These are phyloP conservation scores for Neoboletus magnificus DNA, from an alignment of 768 basidiomycete genomes.

Conservation along the genomic window DNA sequence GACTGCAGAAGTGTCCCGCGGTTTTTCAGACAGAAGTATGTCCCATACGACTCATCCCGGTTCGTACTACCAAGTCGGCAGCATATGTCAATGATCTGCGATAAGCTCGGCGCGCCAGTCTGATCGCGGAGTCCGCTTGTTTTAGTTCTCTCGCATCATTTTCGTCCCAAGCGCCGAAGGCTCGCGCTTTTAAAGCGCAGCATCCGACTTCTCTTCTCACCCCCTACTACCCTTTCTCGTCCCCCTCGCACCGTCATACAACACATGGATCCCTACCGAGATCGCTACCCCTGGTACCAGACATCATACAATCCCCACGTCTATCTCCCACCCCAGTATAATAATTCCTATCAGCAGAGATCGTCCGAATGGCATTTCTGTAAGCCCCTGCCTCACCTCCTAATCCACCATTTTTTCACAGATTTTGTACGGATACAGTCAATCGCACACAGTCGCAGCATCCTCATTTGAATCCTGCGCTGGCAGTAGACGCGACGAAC, in stretches of 20 bases:
- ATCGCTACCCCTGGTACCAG: constrained; percentile 22
- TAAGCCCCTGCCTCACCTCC: constrained; percentile 1
- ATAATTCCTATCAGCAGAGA: constrained; percentile 10
- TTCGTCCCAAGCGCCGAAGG: constrained; percentile 6
- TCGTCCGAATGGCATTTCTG: constrained; percentile 16
- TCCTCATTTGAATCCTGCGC: constrained; percentile 50
- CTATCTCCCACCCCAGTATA: constrained; percentile 24
- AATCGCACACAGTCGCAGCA: constrained; percentile 37
- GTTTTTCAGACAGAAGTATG: not conserved
- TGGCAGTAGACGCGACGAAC: constrained; percentile 50
- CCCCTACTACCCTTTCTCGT: not conserved
- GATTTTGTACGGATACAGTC: constrained; percentile 4
- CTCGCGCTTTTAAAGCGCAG: constrained; percentile 8
- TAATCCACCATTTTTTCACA: not conserved
- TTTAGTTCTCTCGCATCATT: constrained; percentile 2
- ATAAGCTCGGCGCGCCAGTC: not conserved
- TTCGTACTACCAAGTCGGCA: not conserved
- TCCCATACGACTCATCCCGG: not conserved
- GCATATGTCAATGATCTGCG: not conserved
- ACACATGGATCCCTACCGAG: constrained; percentile 25
- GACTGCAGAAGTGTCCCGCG: not conserved
- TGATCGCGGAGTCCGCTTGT: constrained; percentile 4
- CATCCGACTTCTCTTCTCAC: not conserved
- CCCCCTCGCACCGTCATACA: not conserved
- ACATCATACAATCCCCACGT: constrained; percentile 30